Base-by-base conservation (phyloP, 2,329 filamentous ascomycete species). In the Colletotrichum somersetense region DNA sequence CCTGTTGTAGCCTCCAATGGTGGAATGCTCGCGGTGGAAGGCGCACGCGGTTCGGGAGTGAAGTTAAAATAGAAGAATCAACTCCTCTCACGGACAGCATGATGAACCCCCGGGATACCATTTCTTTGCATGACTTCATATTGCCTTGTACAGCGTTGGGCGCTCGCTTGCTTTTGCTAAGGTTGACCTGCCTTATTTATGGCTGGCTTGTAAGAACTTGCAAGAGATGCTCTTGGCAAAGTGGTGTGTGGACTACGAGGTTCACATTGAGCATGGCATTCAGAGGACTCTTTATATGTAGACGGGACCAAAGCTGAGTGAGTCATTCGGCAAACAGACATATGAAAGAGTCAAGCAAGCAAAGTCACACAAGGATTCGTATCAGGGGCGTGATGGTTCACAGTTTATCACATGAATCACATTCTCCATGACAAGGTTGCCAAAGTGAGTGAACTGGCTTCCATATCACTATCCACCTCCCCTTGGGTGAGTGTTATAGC, bases 381-480 rank as follows among this genome's bases (percentile, higher is more conserved):
- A 4, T 4, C 14, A 42, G 40, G 11, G 11, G 1, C 7, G 26
- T 58, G 23, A 16, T 11, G 35, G 35, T 5, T 40, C 46, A 42
- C 26, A 48, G 30, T 40, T 26, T 23, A 30, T 63, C 18, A 16
- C 18, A 35, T n/a, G n/a, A 20, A 23, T 16, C n/a, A 42, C 55
- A 16, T 57, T 2, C 4, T 14, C 40, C 55, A 57, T n/a, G 18
- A 46, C 1, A 33, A n/a, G 35, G n/a, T 38, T 53, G 61, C 35
- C 30, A 42, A 30, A 53, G 16, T 63, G 46, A 20, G 61, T 53
- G 35, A 63, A 63, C 61, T 63, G 48, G 61, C 61, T 53, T 63
- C 46, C 61, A 62, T 62, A 16, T 35, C 26, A 62, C 59, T 62
- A 62, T 23, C 59, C 40, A 35, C 46, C 46, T 40, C 59, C 30